A percentile compares a stretch with the other conserved stretches of the same genome.
These are phyloP conservation scores for Tieghemostelium lacteum DNA, from an alignment of 78 protist species.

Conservation along the genomic window DNA sequence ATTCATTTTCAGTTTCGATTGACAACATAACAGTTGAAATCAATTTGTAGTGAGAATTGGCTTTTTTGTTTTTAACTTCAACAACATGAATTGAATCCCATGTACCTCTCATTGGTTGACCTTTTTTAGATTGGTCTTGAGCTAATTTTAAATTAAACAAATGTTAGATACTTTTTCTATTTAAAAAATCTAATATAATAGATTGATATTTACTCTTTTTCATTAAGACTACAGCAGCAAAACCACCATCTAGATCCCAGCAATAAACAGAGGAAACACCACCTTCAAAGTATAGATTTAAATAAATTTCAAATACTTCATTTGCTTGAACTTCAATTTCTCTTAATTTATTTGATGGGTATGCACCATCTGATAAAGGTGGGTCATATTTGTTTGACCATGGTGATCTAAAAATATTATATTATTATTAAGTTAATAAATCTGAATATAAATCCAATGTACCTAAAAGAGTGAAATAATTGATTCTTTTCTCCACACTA, in stretches of 20 bases:
- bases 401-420: conserved; percentile 90
- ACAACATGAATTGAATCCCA: conserved; percentile 98
- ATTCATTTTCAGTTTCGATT: conserved; percentile 81
- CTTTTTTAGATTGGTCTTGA: conserved; percentile 85
- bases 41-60: conserved; percentile 89
- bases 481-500: no score
- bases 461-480: no score
- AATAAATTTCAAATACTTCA: conserved; percentile 93
- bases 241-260: conserved; percentile 92
- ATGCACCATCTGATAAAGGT: conserved; percentile 88
- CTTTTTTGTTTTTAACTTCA: conserved; percentile 85
- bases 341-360: conserved; percentile 92
- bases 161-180: neutral
- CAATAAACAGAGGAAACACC: conserved; percentile 95
- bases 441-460: no score
- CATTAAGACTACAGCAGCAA: conserved; percentile 93
- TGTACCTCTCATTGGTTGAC: conserved; percentile 89
- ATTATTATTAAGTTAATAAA: no score
- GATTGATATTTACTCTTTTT: conserved; percentile 84
- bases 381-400: conserved; percentile 98
- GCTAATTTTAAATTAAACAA: conserved; percentile 29
- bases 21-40: conserved; percentile 97
- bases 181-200: neutral
- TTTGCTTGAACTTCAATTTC: conserved; percentile 92
- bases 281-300: conserved; percentile 93